Evolutionary conservation across 1,284 basidiomycete species (phyloP), one percentile per base, ranked within the genome.

Genomic region (Cutaneotrichosporon sp.): DNA sequence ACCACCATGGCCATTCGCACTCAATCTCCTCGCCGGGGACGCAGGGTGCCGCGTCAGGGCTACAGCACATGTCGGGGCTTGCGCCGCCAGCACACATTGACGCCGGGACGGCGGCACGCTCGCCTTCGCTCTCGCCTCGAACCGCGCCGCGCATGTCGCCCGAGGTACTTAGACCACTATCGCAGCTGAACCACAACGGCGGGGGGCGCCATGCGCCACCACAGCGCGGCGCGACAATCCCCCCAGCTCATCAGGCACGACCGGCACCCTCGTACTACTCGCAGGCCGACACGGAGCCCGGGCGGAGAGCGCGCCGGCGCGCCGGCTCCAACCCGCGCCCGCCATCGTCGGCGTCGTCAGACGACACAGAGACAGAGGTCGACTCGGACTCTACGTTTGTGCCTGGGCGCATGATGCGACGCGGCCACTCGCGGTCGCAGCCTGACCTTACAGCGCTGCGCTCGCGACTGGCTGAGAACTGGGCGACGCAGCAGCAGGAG

Each of bases 401-500:
- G 9, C 66, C 64, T 1, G 59, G 62, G 5, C 56, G 64, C 2
- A 44, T 55, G 18, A 44, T 55, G 18, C 33, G 48, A 12, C 50
- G 60, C 44, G 62, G 63, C 46, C 65, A 68, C 20, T 67, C 67
- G 17, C 53, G 55, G 4, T 70, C 67, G 30, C 71, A 73, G 52
- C 71, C 71, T 1, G 68, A 73, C 50, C 51, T 73, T 34, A 58
- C 59, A 8, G 67, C 61, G 4, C 50, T 73, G 45, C 56, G 68
- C 7, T 64, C 64, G n/a, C 55, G 62, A 5, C 46, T 56, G 1
- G 61, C 64, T 21, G 65, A 64, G 52, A 65, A 64, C 33, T 69
- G 69, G 67, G 67, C 63, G 2, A 63, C 61, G 43, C 46, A 51
- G 42, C 54, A 52, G 49, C 39, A 23, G 35, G 56, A 54, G 37